Base-by-base conservation (phyloP, 78 protist genomes). In the Dictyostelium purpureum region DNA sequence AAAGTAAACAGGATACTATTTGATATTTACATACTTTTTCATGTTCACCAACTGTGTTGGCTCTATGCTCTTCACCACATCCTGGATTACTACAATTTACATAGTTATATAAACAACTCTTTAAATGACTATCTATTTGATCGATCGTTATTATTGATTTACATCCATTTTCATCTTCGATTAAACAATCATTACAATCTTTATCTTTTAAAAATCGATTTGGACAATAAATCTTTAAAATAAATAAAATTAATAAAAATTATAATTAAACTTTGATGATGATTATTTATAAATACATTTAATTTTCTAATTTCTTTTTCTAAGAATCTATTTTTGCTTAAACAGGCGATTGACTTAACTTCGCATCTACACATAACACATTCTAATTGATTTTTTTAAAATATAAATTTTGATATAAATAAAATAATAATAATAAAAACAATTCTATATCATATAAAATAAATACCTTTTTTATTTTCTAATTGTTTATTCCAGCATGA, bases 251-350 rank as follows among this genome's bases (percentile, higher is more conserved):
- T n/a, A n/a, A n/a, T n/a, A n/a, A n/a, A n/a, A n/a, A n/a, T n/a
- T n/a, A n/a, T n/a, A n/a, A n/a, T n/a, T n/a, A n/a, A n/a, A n/a
- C n/a, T n/a, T n/a, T n/a, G n/a, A n/a, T n/a, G n/a, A n/a, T n/a
- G n/a, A n/a, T n/a, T n/a, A n/a, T n/a, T n/a, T n/a, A n/a, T n/a
- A n/a, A n/a, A n/a, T n/a, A n/a, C n/a, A n/a, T n/a, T 63, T 33
- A 63, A 28, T 63, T 63, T 63, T 63, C 71, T 63, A 31, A 63
- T 42, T 63, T 63, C 71, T 63, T 63, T 63, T 11, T 63, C 71
- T 63, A 63, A 63, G 33, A 33, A 63, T 63, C 71, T 63, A 63
- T 63, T 63, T 3, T 31, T 63, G 16, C 42, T 31, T 33, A 63
- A 63, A 33, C 43, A 31, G 26, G 28, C 38, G 2, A 63, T 31